phyloP scores from a whole-genome alignment of 352 stramenopile species.

The Globisporangium acanthophoron region DNA sequence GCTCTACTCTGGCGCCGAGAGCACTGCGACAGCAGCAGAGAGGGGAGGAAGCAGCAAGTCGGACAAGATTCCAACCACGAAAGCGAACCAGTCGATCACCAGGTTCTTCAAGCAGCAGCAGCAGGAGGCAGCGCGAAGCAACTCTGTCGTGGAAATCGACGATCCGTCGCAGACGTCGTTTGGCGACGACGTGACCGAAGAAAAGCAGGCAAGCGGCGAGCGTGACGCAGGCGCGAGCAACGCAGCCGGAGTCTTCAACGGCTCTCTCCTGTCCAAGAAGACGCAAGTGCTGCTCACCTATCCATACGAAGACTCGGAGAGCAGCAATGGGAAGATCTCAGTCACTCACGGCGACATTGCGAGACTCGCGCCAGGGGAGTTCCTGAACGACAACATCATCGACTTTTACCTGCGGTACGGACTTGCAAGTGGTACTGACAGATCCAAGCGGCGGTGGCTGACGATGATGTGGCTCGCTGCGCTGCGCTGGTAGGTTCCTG shows the following conservation, averaged over 20 bases:
- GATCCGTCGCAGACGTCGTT: slow-evolving; percentile 4
- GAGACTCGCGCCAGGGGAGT: slow-evolving; percentile 85
- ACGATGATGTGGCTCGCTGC: neutral
- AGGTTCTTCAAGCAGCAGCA: slow-evolving; percentile 6
- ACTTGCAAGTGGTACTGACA: too few relatives aligned
- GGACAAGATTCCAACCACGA: neutral
- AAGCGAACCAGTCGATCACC: slow-evolving; percentile 6
- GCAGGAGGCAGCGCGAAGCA: neutral
- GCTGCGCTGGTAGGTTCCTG: slow-evolving; percentile 35
- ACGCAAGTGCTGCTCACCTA: slow-evolving; percentile 40
- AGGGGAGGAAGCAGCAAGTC: neutral
- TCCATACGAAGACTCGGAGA: slow-evolving; percentile 51
- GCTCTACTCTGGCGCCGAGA: too few relatives aligned
- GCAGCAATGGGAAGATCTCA: slow-evolving; percentile 35
- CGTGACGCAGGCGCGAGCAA: neutral
- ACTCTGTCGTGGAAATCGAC: slow-evolving; percentile 14
- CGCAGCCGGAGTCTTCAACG: too few relatives aligned
- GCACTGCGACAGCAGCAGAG: neutral
- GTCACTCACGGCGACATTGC: slow-evolving; percentile 87
- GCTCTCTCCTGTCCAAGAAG: slow-evolving; percentile 19
- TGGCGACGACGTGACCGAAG: neutral
- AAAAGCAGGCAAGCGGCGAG: neutral
- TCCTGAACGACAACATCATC: slow-evolving; percentile 92
- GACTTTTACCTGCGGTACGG: slow-evolving; percentile 90
- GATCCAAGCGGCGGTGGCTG: neutral